Evolutionary conservation across 768 basidiomycete genomes (phyloP), one percentile per base, ranked within the genome.

Genomic region (Boletus reticulatus): DNA sequence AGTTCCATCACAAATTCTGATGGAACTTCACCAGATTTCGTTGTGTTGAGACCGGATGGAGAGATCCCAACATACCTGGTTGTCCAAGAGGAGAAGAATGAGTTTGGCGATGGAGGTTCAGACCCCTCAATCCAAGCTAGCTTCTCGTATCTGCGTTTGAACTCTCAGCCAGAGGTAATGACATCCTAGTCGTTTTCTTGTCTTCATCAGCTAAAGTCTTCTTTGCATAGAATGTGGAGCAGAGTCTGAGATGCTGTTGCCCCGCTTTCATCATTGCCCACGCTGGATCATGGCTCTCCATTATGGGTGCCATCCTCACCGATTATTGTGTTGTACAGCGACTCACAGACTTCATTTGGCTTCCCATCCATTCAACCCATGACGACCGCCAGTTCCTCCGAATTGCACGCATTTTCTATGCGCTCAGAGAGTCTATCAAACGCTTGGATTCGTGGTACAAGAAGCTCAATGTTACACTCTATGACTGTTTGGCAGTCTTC

Each of bases 341-440:
- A 19, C 69, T 76, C 16, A 75, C 71, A 0, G 75, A 73, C 37
- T 59, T 67, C 31, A 31, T 68, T 5, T 73, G 67, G 67, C 8
- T 71, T n/a, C 69, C 62, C 12, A 3, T 22, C 29, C 57, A 51
- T 41, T 58, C 60, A 47, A 37, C 49, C 16, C 37, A 47, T 14
- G 62, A 71, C 16, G 62, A 67, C 16, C 12, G 22, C 4, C 66
- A 60, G 7, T 50, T 1, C 19, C 7, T 12, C 42, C 61, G 48
- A 36, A 51, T 68, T 48, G 64, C 61, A 10, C 59, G 57, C 5
- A 34, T 65, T 36, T 32, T 74, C 16, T 57, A 64, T 52, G 63
- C 62, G 0, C 62, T 71, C 2, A 62, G 38, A 24, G 50, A 58
- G 34, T 64, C 62, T 0, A 32, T 65, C 10, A 0, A 37, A 1